These are phyloP conservation scores for Plectranthus barbatus DNA, from an alignment of 257 asterid genomes.

Conservation along the genomic window DNA sequence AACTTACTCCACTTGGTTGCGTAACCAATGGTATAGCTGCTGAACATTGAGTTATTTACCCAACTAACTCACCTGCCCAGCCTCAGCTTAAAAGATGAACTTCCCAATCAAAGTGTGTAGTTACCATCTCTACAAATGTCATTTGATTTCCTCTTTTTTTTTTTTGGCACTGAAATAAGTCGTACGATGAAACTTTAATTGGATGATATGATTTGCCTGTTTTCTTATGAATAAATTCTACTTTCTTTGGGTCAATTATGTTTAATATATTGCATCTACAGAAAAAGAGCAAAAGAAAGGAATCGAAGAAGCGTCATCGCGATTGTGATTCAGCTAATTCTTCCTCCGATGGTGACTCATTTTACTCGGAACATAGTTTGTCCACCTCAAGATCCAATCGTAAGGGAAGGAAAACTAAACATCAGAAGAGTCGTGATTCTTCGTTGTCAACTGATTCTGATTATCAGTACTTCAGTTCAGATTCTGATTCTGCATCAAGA, in stretches of 20 bases:
- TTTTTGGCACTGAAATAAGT: background rate
- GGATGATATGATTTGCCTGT: slow-evolving; percentile 2
- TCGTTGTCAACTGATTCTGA: slow-evolving; percentile 45
- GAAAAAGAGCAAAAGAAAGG: slow-evolving; percentile 48
- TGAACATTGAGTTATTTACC: no score
- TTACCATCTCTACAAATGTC: background rate
- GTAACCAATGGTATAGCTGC: no score
- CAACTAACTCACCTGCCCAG: no score
- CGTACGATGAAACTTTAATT: background rate
- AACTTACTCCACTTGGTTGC: no score
- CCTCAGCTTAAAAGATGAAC: no score
- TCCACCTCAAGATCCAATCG: slow-evolving; percentile 22
- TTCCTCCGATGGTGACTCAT: slow-evolving; percentile 24
- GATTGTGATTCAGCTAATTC: slow-evolving; percentile 26
- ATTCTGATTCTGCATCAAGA: slow-evolving; percentile 36
- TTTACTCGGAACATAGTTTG: slow-evolving; percentile 2
- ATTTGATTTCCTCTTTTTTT: background rate
- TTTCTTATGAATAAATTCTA: background rate
- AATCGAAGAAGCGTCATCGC: slow-evolving; percentile 30
- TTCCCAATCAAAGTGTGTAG: no score
- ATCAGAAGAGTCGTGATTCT: slow-evolving; percentile 41
- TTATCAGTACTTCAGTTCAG: slow-evolving; percentile 26
- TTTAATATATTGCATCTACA: slow-evolving; percentile 25
- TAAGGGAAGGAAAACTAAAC: slow-evolving; percentile 38
- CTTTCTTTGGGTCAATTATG: background rate